Percentiles rank a stretch among this genome's conserved stretches.
These are phyloP conservation scores for Pythium coloratum DNA, from an alignment of 352 stramenopile species.

Conservation along the genomic window DNA sequence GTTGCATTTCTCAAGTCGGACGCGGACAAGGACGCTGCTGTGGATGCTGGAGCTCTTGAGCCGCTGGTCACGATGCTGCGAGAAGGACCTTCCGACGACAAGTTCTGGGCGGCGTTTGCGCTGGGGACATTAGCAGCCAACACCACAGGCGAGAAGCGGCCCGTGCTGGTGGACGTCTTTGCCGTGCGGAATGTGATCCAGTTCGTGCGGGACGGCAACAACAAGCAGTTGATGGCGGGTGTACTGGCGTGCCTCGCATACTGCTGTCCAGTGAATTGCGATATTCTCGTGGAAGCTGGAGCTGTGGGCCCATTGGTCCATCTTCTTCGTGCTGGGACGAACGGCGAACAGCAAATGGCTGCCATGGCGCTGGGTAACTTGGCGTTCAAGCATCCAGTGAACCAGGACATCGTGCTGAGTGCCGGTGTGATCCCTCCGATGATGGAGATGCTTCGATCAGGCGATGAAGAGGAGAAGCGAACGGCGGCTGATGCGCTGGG, in stretches of 20 bases:
- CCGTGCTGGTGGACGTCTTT: background rate
- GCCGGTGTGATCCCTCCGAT: background rate
- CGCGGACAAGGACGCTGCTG: background rate
- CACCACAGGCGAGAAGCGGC: background rate
- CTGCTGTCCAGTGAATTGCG: background rate
- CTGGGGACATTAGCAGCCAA: background rate
- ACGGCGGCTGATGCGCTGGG: background rate
- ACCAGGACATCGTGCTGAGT: background rate
- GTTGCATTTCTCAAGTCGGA: background rate
- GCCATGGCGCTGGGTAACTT: background rate
- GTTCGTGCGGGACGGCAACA: background rate
- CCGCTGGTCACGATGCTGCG: background rate
- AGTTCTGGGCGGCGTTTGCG: background rate
- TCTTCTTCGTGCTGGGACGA: background rate
- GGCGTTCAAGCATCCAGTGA: background rate
- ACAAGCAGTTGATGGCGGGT: background rate
- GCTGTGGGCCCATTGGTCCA: background rate
- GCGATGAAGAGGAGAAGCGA: background rate
- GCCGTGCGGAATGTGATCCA: background rate
- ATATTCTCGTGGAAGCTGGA: background rate
- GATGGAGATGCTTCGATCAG: background rate
- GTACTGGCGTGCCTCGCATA: background rate
- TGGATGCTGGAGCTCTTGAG: background rate
- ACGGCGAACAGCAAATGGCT: background rate
- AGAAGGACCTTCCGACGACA: background rate